Conservation (phyloP, 148 eudicot species). For the Persicaria maculosa region DNA sequence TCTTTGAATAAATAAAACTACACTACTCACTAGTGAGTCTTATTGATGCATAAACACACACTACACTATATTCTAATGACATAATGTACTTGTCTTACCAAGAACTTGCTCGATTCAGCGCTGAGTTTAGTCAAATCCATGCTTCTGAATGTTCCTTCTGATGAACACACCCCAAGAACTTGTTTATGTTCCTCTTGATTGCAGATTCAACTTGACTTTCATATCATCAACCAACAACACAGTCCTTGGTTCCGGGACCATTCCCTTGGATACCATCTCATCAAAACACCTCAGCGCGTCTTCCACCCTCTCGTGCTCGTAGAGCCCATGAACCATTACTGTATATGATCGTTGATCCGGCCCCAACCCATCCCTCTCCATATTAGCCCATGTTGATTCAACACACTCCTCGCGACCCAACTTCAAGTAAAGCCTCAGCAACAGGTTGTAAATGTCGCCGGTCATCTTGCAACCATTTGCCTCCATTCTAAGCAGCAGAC, state of each 20-base stretch:
- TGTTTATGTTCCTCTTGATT: neutral
- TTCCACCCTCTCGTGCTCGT: constrained; percentile 37
- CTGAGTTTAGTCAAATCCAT: too few relatives aligned
- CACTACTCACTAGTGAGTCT: too few relatives aligned
- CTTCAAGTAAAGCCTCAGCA: constrained; percentile 56
- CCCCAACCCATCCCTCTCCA: constrained; percentile 66
- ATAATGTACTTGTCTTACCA: too few relatives aligned
- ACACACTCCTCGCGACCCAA: constrained; percentile 53
- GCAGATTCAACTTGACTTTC: constrained; percentile 30
- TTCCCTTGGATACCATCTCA: constrained; percentile 62
- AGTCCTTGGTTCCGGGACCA: constrained; percentile 63
- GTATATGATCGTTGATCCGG: constrained; percentile 76
- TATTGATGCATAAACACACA: too few relatives aligned
- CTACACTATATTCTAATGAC: too few relatives aligned
- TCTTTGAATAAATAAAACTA: too few relatives aligned
- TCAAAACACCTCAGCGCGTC: constrained; percentile 45
- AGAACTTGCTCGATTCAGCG: too few relatives aligned
- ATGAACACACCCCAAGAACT: too few relatives aligned
- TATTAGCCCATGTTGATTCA: constrained; percentile 45
- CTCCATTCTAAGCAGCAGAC: constrained; percentile 53
- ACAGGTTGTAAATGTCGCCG: constrained; percentile 51
- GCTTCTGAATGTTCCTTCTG: too few relatives aligned
- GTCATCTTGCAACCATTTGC: constrained; percentile 43
- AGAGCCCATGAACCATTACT: constrained; percentile 61
- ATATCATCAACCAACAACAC: constrained; percentile 46